A percentile compares a stretch with the other conserved stretches of the same genome.
These are phyloP conservation scores for Plasmodium yoelii DNA, from an alignment of 169 alveolate species.

Conservation along the genomic window DNA sequence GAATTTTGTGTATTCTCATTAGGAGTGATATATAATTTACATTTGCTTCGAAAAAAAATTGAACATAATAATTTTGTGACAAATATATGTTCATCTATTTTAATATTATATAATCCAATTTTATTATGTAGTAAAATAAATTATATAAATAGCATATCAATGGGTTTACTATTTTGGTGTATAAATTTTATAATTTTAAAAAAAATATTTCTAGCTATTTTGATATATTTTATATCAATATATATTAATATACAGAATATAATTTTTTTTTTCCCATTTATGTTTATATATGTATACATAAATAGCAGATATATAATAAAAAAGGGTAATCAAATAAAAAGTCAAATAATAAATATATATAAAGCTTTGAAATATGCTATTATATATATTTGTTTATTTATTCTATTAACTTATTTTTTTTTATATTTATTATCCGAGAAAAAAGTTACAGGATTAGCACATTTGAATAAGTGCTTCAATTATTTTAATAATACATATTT, in stretches of 20 bases:
- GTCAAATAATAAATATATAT: constrained; percentile 20
- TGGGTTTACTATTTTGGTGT: constrained; percentile 69
- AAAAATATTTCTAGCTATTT: constrained; percentile 27
- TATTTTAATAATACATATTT: constrained; percentile 16
- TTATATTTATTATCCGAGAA: constrained; percentile 24
- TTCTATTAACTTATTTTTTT: constrained; percentile 13
- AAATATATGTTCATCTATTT: constrained; percentile 40
- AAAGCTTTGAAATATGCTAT: constrained; percentile 24
- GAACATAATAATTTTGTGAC: constrained; percentile 23
- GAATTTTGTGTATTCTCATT: constrained; percentile 57
- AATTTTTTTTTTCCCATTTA: constrained; percentile 29
- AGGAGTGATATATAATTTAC: constrained; percentile 65
- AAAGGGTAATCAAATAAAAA: constrained; percentile 47
- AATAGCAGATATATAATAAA: constrained; percentile 50
- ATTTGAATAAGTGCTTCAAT: neutral
- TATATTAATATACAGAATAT: constrained; percentile 34
- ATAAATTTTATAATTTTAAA: constrained; percentile 40
- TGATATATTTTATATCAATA: constrained; percentile 33
- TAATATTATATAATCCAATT: constrained; percentile 67
- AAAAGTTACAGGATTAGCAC: neutral
- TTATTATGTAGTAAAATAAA: constrained; percentile 41
- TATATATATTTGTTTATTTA: constrained; percentile 16
- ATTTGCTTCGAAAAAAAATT: constrained; percentile 20
- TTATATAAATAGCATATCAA: constrained; percentile 32
- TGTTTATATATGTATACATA: constrained; percentile 55